phyloP scores from a whole-genome alignment of 2,329 filamentous ascomycete genomes.

The Verticillium dahliae region DNA sequence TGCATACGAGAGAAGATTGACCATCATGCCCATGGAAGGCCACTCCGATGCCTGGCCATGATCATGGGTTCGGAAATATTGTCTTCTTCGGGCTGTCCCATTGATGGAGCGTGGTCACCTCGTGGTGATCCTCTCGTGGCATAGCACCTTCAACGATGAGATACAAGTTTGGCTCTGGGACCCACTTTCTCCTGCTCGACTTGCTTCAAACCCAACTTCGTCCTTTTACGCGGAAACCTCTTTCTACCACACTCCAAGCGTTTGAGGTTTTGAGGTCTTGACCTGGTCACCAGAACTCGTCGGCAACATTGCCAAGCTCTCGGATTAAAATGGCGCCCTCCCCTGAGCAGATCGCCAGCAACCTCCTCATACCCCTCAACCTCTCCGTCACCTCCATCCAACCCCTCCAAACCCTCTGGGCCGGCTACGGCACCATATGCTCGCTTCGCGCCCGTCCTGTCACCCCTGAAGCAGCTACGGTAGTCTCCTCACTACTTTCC shows the following conservation, averaged over 20 bases:
- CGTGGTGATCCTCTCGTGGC: too few species aligned
- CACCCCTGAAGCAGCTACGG: slow-evolving; percentile 34
- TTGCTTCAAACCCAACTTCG: not conserved
- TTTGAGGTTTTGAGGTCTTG: too few species aligned
- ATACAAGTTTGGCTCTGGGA: not conserved
- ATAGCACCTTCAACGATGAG: not conserved
- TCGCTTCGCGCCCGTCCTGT: slow-evolving; percentile 37
- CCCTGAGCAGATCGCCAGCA: not conserved
- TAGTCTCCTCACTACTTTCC: slow-evolving; percentile 47
- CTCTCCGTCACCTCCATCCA: not conserved
- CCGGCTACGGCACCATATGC: slow-evolving; percentile 50
- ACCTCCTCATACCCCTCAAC: not conserved
- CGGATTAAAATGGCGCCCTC: not conserved
- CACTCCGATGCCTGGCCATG: too few species aligned
- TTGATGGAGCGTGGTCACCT: too few species aligned
- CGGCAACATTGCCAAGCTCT: not conserved
- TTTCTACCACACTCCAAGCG: not conserved
- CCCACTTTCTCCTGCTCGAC: not conserved
- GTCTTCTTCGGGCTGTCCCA: too few species aligned
- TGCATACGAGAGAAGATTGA: too few species aligned
- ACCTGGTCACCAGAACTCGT: not conserved
- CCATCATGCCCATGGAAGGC: too few species aligned
- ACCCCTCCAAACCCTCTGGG: slow-evolving; percentile 41
- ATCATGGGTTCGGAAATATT: too few species aligned
- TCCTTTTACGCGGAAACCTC: not conserved